Percentiles rank a stretch among this genome's conserved stretches.
Evolutionary conservation across 345 rosid genomes (phyloP).

Genomic region (Kandelia obovata): DNA sequence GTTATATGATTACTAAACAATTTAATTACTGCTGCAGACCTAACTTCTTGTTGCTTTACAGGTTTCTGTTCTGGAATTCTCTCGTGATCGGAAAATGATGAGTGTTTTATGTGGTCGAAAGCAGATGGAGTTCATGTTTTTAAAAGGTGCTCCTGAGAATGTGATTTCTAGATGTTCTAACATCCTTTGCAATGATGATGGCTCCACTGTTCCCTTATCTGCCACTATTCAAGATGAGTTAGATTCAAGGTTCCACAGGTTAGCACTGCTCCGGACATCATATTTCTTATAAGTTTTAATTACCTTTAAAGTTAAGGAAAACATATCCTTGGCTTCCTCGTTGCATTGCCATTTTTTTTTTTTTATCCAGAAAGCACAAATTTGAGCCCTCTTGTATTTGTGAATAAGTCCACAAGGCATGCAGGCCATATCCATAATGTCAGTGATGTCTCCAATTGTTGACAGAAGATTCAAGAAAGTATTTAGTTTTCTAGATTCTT

Average conservation of each 20-base stretch:
- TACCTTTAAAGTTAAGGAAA: no score
- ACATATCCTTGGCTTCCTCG: no score
- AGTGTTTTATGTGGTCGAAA: constrained; percentile 85
- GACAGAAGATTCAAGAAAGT: not conserved
- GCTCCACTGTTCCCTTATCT: constrained; percentile 75
- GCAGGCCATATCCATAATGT: no score
- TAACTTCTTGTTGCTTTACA: constrained; percentile 31
- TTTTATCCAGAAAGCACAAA: no score
- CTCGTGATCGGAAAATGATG: constrained; percentile 99
- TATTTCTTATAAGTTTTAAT: no score
- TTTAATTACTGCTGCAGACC: not conserved
- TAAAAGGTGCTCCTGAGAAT: constrained; percentile 98
- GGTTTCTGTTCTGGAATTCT: constrained; percentile 88
- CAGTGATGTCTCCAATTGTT: no score
- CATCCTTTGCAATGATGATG: constrained; percentile 79
- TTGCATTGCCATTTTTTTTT: no score
- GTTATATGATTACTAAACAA: not conserved
- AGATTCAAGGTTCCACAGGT: constrained; percentile 83
- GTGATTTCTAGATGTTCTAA: constrained; percentile 76
- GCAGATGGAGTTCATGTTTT: constrained; percentile 67
- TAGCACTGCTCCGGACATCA: constrained; percentile 7
- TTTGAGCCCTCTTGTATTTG: no score
- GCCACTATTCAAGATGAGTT: constrained; percentile 62
- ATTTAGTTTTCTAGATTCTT: not conserved
- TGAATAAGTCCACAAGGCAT: no score